Evolutionary conservation across 2,329 filamentous ascomycete species (phyloP), one percentile per base, ranked within the genome.

Genomic region (Alternaria burnsii): DNA sequence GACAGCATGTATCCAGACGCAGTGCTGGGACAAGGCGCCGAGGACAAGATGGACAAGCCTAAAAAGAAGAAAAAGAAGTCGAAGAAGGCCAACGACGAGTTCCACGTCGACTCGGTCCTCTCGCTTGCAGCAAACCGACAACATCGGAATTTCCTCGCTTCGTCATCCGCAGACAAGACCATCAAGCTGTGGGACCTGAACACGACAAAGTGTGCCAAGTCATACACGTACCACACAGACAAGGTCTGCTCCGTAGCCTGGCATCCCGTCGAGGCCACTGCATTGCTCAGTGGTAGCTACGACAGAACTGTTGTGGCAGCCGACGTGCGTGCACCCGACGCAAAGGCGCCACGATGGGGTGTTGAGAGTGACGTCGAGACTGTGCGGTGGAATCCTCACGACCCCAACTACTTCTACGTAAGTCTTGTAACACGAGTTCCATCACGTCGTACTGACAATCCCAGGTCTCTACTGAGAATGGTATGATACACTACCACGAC

Each of bases 1-100:
- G 95, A 99, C 82, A 92, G 91, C 87, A 97, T 99, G 91, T 99
- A 97, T 76, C 95, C 95, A 22, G 97, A 97, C 76, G 94, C 94
- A 10, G 96, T 99, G 65, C 88, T 99, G 5, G 95, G 95, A 10
- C 91, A 94, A 56, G 82, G 81, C 34, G 71, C 74, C 18, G 81
- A 83, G 42, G 80, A 83, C 18, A 83, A 85, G 46, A 82, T 82
- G 16, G 84, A 85, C 66, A 89, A 89, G 78, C 86, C 86, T 69
- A 90, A 89, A 74, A 94, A 93, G 78, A 95, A 94, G 81, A 97
- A 93, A 82, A 95, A 93, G 85, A 96, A 94, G 86, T 86, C 87
- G 50, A 92, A 90, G 79, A 95, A 94, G 84, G 87, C 91, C 59
- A 98, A 97, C 77, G 91, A 95, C 69, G 86, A 91, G 62, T 97